Conservation (phyloP, 306 rosid species). For the Prinsepia uniflora region DNA sequence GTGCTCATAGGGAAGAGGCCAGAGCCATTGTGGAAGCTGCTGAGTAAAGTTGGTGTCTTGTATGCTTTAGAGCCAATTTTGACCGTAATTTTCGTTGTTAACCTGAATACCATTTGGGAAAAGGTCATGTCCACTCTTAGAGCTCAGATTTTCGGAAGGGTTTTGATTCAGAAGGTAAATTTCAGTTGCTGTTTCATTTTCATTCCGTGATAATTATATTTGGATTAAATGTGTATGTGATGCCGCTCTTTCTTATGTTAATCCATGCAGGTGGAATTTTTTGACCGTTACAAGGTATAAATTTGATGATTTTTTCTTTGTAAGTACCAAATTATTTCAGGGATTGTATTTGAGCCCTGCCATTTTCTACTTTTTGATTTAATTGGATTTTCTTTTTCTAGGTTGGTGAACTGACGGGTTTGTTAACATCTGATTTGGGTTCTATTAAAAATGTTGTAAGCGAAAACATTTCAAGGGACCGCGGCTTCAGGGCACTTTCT, state of each 20-base stretch:
- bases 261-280: constrained; percentile 75
- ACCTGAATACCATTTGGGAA: constrained; percentile 86
- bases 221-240: not conserved
- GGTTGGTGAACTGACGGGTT: constrained; percentile 93
- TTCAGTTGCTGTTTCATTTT: constrained; percentile 4
- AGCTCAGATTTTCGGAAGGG: constrained; percentile 85
- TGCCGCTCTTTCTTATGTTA: constrained; percentile 8
- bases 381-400: constrained; percentile 37
- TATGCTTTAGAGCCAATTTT: constrained; percentile 92
- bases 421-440: constrained; percentile 92
- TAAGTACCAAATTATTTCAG: not conserved
- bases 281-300: constrained; percentile 86
- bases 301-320: constrained; percentile 9
- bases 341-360: constrained; percentile 10
- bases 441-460: constrained; percentile 69
- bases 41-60: constrained; percentile 67
- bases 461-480: constrained; percentile 90
- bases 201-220: not conserved
- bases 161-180: constrained; percentile 82
- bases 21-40: constrained; percentile 80
- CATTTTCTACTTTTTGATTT: constrained; percentile 21
- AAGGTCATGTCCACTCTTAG: constrained; percentile 85
- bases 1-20: constrained; percentile 77
- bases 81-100: constrained; percentile 67
- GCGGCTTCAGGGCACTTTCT: constrained; percentile 92